Base-by-base conservation (phyloP, 2,329 filamentous ascomycete species). In the Knufia fluminis region DNA sequence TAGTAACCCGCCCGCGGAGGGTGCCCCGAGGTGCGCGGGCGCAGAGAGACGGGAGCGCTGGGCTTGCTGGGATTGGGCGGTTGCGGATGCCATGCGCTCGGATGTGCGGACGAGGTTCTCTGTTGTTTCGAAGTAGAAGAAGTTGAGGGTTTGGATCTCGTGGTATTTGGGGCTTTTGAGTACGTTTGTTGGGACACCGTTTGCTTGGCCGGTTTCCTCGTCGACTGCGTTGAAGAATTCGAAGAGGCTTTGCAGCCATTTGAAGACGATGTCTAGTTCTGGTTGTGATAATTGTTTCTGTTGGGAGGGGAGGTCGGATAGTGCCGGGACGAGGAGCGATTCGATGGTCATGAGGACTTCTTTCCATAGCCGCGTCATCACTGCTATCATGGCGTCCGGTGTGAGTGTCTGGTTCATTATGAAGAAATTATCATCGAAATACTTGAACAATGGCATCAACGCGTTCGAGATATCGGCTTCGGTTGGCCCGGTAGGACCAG, bases 371-470 rank as follows among this genome's bases (percentile, higher is more conserved):
- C 92, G 82, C 19, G 89, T 94, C 92, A 98, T 98, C 60, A 98
- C 92, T 64, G 92, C 90, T 59, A 90, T 82, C 91, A 98, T 96
- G n/a, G 92, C 94, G 50, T 88, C 83, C 51, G 89, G 85, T 1
- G 92, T 97, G 50, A 98, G 73, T 0, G 91, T 96, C 66, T 92
- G 82, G 70, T 97, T 96, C 90, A 98, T 95, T 59, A 97, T 95
- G 52, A 89, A 88, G 67, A 98, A 98, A 62, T 98, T 98, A 64
- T 96, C 91, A 64, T 98, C 87, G 64, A 98, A 98, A 66, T 98
- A 98, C 48, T 82, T 79, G 64, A 96, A 92, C 1, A 98, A 76
- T 3, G 89, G 85, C 58, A 85, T 82, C 10, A 98, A 72, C 0
- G 88, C 88, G 58, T 83, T 83, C 57, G 87, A 84, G 17, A 95